Evolutionary conservation across 805 yeast genomes (phyloP), one percentile per base, ranked within the genome.

Genomic region (Yarrowia divulgata): DNA sequence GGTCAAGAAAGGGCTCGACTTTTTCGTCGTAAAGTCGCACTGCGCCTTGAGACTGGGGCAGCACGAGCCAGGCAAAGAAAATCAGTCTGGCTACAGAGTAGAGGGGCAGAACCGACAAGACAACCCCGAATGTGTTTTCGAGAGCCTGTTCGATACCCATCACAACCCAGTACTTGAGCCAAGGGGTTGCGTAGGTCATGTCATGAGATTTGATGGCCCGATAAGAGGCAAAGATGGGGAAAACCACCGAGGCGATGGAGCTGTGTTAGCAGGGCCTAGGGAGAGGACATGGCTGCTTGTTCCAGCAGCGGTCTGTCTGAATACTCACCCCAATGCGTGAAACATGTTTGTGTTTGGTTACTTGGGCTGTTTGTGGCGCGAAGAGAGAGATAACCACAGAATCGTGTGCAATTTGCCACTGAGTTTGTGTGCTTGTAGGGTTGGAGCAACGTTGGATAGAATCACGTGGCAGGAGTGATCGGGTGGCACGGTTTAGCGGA

Each of bases 131-230:
- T 40, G 79, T 75, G 54, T 83, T 80, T 69, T 83, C 85, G 13
- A 79, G 72, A 1, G 79, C 77, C 9, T 80, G 73, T 52, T 82
- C 76, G 8, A 80, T 71, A 5, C 88, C 83, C 67, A 83, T 77
- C 0, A 89, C 87, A 13, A 89, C 81, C 97, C 97, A 91, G 77
- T 90, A 88, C 69, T 82, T 79, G 43, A 84, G 77, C 85, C 88
- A 84, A 12, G 84, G 81, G 55, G 78, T 77, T 8, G 81, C 71
- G n/a, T 76, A 74, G 1, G 78, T 69, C 48, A 74, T 69, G 69
- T 81, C 82, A 72, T 82, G 80, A 58, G 78, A 73, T 68, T 84
- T 83, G 69, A 87, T 80, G 1, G 91, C 87, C 71, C 81, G 83
- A 77, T 81, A 88, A 3, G 91, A 85, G 64, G 89, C 89, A 70